Base-by-base conservation (phyloP, 1,284 basidiomycete genomes). In the Coniferiporia weirii region DNA sequence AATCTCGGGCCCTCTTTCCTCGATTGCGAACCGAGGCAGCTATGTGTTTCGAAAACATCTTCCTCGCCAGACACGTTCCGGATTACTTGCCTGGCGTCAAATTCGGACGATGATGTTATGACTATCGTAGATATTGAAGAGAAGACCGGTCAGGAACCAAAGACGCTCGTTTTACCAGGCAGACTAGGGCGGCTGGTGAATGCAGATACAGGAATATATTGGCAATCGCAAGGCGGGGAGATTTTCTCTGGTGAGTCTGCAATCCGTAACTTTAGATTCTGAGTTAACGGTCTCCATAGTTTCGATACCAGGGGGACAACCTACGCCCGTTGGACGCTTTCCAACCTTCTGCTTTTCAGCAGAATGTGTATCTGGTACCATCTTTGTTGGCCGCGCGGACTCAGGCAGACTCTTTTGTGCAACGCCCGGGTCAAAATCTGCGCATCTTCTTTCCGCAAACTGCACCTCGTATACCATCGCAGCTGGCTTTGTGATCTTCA, bases 401-500 rank as follows among this genome's bases (percentile, higher is more conserved):
- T 79, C 79, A 3, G 86, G 88, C 2, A 89, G 85, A 65, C 73
- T 95, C 1, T 79, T 81, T 61, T 76, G 81, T 47, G 72, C 77
- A 3, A 67, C 71, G 8, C 53, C 67, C 27, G 67, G 64, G 9
- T 40, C 57, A n/a, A 58, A 60, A 6, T 43, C 61, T 5, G 34
- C 61, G 0, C 69, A 66, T 64, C 63, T 72, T 32, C 63, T 89
- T 1, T 82, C 88, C 1, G 73, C 78, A 1, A 87, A 86, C 61
- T 85, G 79, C 19, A 95, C 85, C 20, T 98, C 95, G 0, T 93
- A 95, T 72, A 80, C 82, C 0, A 65, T 91, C n/a, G 86, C 91
- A 0, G 83, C 89, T 6, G 82, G 84, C 13, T 95, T 94, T 69
- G 74, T 98, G 36, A 87, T 97, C 49, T 97, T 86, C 75, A 95